Evolutionary conservation across 148 eudicot genomes (phyloP).

Genomic region (Heliosperma pusillum): DNA sequence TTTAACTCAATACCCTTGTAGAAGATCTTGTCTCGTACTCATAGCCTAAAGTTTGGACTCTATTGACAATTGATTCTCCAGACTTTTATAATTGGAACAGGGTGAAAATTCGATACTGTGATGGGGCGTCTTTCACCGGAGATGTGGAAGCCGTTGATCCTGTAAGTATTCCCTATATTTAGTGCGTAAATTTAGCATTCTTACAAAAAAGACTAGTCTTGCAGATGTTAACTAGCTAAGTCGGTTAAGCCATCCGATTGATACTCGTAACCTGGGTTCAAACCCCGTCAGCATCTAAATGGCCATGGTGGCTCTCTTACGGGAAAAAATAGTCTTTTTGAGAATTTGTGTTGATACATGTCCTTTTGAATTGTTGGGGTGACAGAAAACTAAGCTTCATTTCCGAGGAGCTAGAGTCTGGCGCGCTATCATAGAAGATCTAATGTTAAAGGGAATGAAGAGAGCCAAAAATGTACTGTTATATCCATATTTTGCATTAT

Average conservation of each 20-base stretch:
- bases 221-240: no score
- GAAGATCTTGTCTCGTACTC: not conserved
- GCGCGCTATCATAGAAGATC: conserved; percentile 75
- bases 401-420: conserved; percentile 83
- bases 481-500: no score
- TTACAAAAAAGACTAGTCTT: no score
- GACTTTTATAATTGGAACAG: conserved; percentile 95
- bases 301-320: no score
- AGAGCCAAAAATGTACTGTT: conserved; percentile 61
- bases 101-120: conserved; percentile 88
- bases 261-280: no score
- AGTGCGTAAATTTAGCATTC: no score
- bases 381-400: conserved; percentile 65
- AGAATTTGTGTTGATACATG: not conserved
- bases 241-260: no score
- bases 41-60: conserved; percentile 1
- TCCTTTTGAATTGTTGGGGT: not conserved
- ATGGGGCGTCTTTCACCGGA: conserved; percentile 94
- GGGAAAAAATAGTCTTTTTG: not conserved
- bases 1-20: conserved; percentile 6
- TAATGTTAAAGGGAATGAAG: conserved; percentile 75
- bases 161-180: conserved; percentile 35
- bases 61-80: conserved; percentile 23
- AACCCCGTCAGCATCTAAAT: no score
- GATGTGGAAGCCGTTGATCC: conserved; percentile 78